phyloP scores from a whole-genome alignment of 2,329 filamentous ascomycete genomes.

The Ceratocystis destructans region DNA sequence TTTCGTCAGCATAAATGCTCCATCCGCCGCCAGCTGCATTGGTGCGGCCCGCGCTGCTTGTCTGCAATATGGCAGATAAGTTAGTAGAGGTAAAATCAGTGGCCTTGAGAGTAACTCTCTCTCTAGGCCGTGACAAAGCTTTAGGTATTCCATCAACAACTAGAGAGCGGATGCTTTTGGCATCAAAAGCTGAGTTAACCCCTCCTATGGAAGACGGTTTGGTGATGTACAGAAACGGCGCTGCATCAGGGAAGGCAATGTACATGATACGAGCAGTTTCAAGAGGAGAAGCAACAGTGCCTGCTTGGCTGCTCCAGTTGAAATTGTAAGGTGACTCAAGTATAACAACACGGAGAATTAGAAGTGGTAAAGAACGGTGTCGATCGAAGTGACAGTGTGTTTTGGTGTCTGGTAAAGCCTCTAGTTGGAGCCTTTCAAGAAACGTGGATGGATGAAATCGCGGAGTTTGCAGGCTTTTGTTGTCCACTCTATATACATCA shows the following conservation, averaged over 20 bases:
- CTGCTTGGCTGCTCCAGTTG: conserved; percentile 18
- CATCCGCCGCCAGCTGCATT: conserved; percentile 66
- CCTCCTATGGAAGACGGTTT: conserved; percentile 35
- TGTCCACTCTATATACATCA: conserved; percentile 26
- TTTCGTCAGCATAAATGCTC: conserved; percentile 60
- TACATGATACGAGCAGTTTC: conserved; percentile 55
- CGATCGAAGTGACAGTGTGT: conserved; percentile 69
- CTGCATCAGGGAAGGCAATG: conserved; percentile 68
- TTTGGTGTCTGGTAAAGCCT: conserved; percentile 66
- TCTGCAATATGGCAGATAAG: conserved; percentile 53
- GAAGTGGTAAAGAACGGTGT: conserved; percentile 53
- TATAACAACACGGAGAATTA: conserved; percentile 65
- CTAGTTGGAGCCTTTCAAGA: conserved; percentile 57
- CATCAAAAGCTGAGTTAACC: conserved; percentile 34
- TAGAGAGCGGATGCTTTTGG: conserved; percentile 52
- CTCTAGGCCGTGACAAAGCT: conserved; percentile 60
- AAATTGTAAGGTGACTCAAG: conserved; percentile 59
- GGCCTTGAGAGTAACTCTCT: conserved; percentile 54
- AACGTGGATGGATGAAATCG: conserved; percentile 73
- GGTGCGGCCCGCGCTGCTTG: conserved; percentile 53
- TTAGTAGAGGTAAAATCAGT: conserved; percentile 60
- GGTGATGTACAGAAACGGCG: conserved; percentile 58
- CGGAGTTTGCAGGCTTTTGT: conserved; percentile 41
- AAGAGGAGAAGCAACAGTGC: not conserved
- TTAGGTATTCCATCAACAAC: conserved; percentile 70